Evolutionary conservation across 495 filamentous ascomycete species (phyloP), one percentile per base, ranked within the genome.

Genomic region (Parathielavia hyrcaniae): DNA sequence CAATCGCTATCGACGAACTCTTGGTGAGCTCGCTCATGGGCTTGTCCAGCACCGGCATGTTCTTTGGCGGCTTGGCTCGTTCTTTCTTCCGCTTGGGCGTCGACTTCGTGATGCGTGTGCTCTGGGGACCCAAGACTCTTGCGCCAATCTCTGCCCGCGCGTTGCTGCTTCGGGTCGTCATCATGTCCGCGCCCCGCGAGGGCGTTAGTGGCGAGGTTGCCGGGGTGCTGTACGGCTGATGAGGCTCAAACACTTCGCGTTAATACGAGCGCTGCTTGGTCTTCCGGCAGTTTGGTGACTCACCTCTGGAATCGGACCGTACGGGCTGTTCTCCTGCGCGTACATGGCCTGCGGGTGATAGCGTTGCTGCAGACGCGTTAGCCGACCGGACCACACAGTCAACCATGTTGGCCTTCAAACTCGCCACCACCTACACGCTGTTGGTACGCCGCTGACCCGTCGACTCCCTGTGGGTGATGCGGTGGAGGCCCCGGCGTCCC

Each of bases 21-120:
- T 68, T 66, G 11, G 90, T 95, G 58, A 96, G 65, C 57, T 86
- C 76, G 69, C 90, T 96, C 67, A 98, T 69, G 0, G 93, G 90
- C 23, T 74, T 80, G 19, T 77, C 81, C 32, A 91, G 72, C 57
- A 80, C 75, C 17, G 78, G 66, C 60, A 79, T 75, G 36, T 76
- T 73, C 58, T 76, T 76, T 34, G 73, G 68, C 43, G 74, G 67
- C 68, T 82, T 85, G 35, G 71, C 65, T 58, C 77, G 80, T 43
- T 79, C 79, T 60, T 76, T 78, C 64, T 80, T 83, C 51, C 75
- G 71, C 58, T 66, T 74, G 5, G 68, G 44, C 0, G 68, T 50
- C 51, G 68, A 26, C 60, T 75, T 79, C 46, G 73, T 68, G 19
- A 77, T 40, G 4, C 71, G 67, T 0, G 53, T 49, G 46, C 64